Percentiles rank a stretch among this genome's conserved stretches.
phyloP scores from a whole-genome alignment of 2,329 filamentous ascomycete genomes.

The Venturia aucupariae region DNA sequence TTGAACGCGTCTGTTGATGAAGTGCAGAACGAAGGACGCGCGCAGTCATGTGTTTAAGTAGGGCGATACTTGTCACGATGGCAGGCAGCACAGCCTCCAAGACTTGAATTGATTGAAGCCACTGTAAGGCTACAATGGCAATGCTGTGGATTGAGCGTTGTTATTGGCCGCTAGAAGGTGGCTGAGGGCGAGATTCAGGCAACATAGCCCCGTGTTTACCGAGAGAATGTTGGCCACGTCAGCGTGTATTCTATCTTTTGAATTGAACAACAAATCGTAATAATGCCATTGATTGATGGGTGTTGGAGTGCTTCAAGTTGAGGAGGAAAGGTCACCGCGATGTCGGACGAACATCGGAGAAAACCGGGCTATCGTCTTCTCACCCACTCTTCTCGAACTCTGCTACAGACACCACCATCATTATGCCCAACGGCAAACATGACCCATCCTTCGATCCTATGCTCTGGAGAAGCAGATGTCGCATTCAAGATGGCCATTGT shows the following conservation, averaged over 20 bases:
- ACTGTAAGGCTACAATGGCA: background rate
- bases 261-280: no score
- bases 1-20: slow-evolving; percentile 1
- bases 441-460: no score
- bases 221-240: background rate
- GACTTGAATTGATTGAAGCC: background rate
- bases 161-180: background rate
- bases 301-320: background rate
- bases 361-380: background rate
- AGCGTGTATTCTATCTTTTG: no score
- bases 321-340: no score
- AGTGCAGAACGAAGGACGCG: background rate
- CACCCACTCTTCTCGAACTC: no score
- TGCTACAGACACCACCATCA: no score
- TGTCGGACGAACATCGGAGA: background rate
- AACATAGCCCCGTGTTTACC: background rate
- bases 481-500: no score
- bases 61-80: background rate
- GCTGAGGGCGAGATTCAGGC: background rate
- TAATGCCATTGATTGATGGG: no score
- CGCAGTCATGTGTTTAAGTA: slow-evolving; percentile 11
- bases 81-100: slow-evolving; percentile 5
- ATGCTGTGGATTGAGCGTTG: background rate
- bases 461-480: no score
- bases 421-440: no score